phyloP scores from a whole-genome alignment of 2,329 filamentous ascomycete species.

The Elsinoe ampelina region DNA sequence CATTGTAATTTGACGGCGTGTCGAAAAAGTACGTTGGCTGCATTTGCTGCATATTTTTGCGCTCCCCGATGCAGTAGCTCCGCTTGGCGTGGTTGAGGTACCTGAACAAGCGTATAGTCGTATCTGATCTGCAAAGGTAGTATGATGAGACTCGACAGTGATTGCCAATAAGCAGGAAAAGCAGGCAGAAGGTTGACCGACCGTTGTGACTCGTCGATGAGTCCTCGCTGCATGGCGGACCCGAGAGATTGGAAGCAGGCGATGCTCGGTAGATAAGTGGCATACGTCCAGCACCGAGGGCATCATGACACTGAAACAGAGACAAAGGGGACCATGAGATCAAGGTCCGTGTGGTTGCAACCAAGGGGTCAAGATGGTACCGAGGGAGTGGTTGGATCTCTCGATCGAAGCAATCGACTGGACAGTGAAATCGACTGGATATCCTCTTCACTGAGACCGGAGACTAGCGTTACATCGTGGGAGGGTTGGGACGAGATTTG shows the following conservation, averaged over 20 bases:
- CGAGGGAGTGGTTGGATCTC: conserved; percentile 2
- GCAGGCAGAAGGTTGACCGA: neutral
- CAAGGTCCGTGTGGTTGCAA: conserved; percentile 5
- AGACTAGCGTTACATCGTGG: conserved; percentile 6
- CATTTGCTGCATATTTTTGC: neutral
- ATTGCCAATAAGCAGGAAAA: neutral
- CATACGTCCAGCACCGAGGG: neutral
- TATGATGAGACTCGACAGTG: neutral
- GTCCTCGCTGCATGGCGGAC: neutral
- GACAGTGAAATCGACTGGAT: neutral
- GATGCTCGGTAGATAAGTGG: neutral
- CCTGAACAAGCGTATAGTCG: neutral
- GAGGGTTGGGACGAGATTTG: conserved; percentile 4
- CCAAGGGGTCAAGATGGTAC: neutral
- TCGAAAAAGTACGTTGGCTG: neutral
- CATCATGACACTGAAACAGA: neutral
- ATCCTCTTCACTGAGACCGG: neutral
- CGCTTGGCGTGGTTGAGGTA: neutral
- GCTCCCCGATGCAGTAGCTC: neutral
- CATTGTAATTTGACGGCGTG: neutral
- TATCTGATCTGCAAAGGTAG: neutral
- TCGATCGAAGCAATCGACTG: conserved; percentile 1
- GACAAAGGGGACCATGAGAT: conserved; percentile 7
- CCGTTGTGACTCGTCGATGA: neutral
- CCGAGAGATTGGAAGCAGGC: neutral